Evolutionary conservation across 208 protist species (phyloP), one percentile per base, ranked within the genome.

Genomic region (Leishmania braziliensis): DNA sequence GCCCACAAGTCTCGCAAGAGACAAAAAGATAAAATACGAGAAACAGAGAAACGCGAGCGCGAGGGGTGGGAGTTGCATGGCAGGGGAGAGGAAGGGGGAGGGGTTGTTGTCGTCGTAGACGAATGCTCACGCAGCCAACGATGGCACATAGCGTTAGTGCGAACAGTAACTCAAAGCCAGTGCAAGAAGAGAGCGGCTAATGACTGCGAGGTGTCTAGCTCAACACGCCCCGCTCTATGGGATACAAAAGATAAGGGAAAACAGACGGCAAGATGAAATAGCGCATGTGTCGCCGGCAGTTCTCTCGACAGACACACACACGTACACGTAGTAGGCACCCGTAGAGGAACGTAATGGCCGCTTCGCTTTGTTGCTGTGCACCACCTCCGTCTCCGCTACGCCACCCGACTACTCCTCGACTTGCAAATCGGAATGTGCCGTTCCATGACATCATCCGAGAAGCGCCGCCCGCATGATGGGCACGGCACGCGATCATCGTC

Each of bases 401-500:
- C 60, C 33, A 56, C 60, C 39, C 85, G 75, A n/a, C 79, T 36
- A 12, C 77, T 51, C 71, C 65, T 80, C 33, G 76, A 50, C 29
- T 78, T 84, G 75, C 91, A 92, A 3, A 86, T 71, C 0, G 84
- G 82, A 48, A 92, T 90, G 75, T 93, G 88, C 3, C 89, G 81
- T 12, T 79, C 88, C 16, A 89, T 89, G 16, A 82, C 79, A 39
- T 86, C 80, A n/a, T 77, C 62, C 29, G 87, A 78, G 70, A 92
- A 94, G 53, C 84, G 84, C 3, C 89, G 83, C 8, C 87, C 84
- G 77, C 91, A 94, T 20, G 82, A 63, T 5, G 89, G 86, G 62
- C 89, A 94, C 58, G 18, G 58, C 62, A 94, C 87, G 3, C 89
- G 85, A 76, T 94, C 89, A 53, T 91, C 89, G 48, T 79, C 83